Conservation (phyloP, 805 yeast species). For the Starmerella kuoi region DNA sequence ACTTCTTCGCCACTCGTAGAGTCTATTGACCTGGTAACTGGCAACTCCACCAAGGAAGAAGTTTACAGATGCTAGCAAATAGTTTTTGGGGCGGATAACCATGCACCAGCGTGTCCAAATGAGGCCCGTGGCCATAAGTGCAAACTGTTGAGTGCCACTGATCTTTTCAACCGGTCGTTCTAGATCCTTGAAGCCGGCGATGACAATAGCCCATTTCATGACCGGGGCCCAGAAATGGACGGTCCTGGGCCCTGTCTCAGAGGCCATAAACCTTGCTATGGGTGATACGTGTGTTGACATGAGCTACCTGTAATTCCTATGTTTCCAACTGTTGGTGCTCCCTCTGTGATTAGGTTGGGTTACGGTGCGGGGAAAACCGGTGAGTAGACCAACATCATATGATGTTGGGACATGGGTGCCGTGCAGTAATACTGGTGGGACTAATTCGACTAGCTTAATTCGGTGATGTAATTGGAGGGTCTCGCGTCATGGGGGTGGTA, state of each 20-base stretch:
- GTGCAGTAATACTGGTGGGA: too few species aligned
- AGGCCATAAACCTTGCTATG: conserved; percentile 54
- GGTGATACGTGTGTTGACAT: conserved; percentile 15
- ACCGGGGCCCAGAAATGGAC: conserved; percentile 82
- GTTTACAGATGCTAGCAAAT: conserved; percentile 80
- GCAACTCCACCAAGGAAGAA: conserved; percentile 89
- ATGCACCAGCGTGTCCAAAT: conserved; percentile 99
- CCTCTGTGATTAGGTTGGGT: background rate
- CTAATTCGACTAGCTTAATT: too few species aligned
- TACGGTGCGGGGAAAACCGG: too few species aligned
- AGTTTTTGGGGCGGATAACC: conserved; percentile 80
- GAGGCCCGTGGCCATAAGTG: conserved; percentile 79
- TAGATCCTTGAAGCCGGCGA: conserved; percentile 82
- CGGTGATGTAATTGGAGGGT: too few species aligned
- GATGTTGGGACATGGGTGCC: too few species aligned
- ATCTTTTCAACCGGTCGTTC: conserved; percentile 84
- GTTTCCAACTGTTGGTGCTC: too few species aligned
- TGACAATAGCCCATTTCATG: conserved; percentile 68
- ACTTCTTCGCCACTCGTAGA: conserved; percentile 49
- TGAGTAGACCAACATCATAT: too few species aligned
- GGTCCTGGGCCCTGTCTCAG: conserved; percentile 94
- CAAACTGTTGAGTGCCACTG: conserved; percentile 79
- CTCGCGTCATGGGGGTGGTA: too few species aligned
- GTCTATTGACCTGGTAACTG: conserved; percentile 65
- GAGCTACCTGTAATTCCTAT: background rate